Base-by-base conservation (phyloP, 768 basidiomycete genomes). In the Suillus weaverae region DNA sequence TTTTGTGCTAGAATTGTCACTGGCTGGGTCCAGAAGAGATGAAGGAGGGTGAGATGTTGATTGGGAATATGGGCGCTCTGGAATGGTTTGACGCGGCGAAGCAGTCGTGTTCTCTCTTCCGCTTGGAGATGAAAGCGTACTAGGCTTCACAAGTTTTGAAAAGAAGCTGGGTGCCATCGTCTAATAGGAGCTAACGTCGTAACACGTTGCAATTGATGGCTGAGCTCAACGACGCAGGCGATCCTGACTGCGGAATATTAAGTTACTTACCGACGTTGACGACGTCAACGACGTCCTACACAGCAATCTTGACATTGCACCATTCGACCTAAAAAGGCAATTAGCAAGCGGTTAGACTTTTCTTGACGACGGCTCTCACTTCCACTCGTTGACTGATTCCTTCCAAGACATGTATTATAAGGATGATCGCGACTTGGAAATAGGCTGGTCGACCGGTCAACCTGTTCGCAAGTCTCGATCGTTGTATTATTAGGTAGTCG, bases 111-210 rank as follows among this genome's bases (percentile, higher is more conserved):
- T 60, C 9, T 64, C 65, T 18, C 33, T 44, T 30, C 38, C 38
- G 1, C 18, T 46, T 38, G 69, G 56, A 4, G 73, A 60, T 48
- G 62, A 35, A 11, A 61, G 61, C 0, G 74, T n/a, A 50, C 26
- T 50, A n/a, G 63, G 66, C 35, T 66, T 73, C 59, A 76, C 73
- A 46, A 76, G 70, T 61, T 76, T 76, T 44, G 74, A 59, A 60
- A 76, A 73, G 67, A 76, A 76, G 33, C 68, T 70, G 20, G 76
- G 60, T 0, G 75, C 68, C 75, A 76, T 76, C 10, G 53, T 20
- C 60, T 35, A 35, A 26, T 18, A 59, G 32, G 44, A 14, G 11
- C 50, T 38, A 39, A 26, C 13, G 55, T 22, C 3, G 33, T 20
- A 9, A 54, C 32, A 54, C 10, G 22, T 9, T 38, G 55, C n/a